Conservation (phyloP, 345 rosid species). For the Gossypium turneri region DNA sequence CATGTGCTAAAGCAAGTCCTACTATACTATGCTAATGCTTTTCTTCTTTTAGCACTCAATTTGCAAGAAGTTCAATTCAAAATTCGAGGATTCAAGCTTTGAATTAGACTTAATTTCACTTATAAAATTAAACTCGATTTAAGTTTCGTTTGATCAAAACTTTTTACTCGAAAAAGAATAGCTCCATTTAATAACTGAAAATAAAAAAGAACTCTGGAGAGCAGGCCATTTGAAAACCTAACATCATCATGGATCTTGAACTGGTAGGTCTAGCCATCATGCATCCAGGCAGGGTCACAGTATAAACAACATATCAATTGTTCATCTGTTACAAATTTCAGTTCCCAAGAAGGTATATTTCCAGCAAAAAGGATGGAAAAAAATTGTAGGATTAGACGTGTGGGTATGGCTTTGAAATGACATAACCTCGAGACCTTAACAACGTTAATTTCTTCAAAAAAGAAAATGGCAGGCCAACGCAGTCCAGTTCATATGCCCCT, state of each 20-base stretch:
- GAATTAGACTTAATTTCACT: too few relatives aligned
- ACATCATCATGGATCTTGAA: not conserved
- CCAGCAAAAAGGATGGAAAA: not conserved
- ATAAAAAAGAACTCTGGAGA: not conserved
- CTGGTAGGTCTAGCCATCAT: not conserved
- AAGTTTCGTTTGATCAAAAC: too few relatives aligned
- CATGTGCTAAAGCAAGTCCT: too few relatives aligned
- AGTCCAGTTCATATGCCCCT: not conserved
- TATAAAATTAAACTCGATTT: too few relatives aligned
- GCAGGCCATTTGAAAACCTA: not conserved
- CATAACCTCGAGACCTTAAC: not conserved
- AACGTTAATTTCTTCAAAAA: constrained; percentile 19
- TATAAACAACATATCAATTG: not conserved
- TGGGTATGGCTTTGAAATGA: not conserved
- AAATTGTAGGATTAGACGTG: not conserved
- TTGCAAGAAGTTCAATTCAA: too few relatives aligned
- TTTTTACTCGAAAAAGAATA: too few relatives aligned
- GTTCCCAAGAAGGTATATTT: not conserved
- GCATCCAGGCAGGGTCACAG: too few relatives aligned
- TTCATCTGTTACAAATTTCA: not conserved
- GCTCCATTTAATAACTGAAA: too few relatives aligned
- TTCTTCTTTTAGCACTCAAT: too few relatives aligned
- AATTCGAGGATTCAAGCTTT: too few relatives aligned
- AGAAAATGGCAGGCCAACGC: not conserved
- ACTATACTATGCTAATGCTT: too few relatives aligned